Evolutionary conservation across 805 yeast genomes (phyloP), one percentile per base, ranked within the genome.

Genomic region (Schwanniomyces occidentalis): DNA sequence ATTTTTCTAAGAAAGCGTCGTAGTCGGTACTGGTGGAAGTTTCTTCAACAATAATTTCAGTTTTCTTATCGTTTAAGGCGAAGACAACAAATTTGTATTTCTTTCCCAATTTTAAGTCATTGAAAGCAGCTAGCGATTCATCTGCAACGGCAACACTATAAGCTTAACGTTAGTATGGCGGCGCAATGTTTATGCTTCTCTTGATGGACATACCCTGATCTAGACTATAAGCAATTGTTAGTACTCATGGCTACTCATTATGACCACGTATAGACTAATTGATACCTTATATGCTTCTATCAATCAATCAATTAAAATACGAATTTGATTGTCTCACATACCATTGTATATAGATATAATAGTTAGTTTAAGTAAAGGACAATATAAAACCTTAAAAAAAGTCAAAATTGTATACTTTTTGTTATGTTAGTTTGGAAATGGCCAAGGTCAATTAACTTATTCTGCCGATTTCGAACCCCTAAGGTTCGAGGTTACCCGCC

Each of bases 51-150:
- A 89, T 75, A 63, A 93, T 93, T 72, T 87, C 82, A 45, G 98
- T 89, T 73, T 88, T 89, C 57, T 76, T 71, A 49, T 82, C 89
- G 67, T 85, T 89, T 65, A 93, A 75, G 45, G 79, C 76, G 67
- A 74, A 93, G 53, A 93, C 76, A 54, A 93, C 73, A 62, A 75
- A 93, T 74, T 85, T 91, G 73, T 67, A 72, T 71, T 85, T 85
- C 72, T 86, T 87, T 52, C 96, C 96, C 61, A 91, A 78, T 75
- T 93, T 93, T 69, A 93, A 80, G 60, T 90, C 96, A 64, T 91
- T 88, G 83, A 90, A 93, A 40, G 97, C 95, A 51, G 79, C 73
- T 62, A 91, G 76, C 48, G 97, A 88, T 62, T 89, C 96, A 65
- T 91, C 93, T 34, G 73, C 65, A 53, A 64, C 66, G 48, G 74